A percentile compares a stretch with the other conserved stretches of the same genome.
Evolutionary conservation across 805 yeast species (phyloP).

Genomic region (Starmerella apicola): DNA sequence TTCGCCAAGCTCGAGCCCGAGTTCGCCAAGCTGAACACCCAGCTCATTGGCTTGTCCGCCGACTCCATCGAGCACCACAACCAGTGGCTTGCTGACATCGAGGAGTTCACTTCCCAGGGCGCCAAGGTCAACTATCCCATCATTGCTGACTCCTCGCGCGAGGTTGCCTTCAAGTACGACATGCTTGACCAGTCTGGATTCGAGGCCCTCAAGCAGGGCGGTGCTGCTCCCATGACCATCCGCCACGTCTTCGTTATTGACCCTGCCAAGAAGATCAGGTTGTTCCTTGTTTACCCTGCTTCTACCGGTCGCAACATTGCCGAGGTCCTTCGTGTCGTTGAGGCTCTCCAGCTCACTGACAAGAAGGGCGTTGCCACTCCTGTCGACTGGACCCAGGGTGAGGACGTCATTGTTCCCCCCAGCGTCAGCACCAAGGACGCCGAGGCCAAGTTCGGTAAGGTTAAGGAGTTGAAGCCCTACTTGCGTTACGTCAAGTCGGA

Average conservation of each 20-base stretch:
- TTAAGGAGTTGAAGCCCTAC: constrained; percentile 81
- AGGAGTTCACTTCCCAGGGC: constrained; percentile 60
- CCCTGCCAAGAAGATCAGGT: constrained; percentile 78
- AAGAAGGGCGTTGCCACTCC: constrained; percentile 78
- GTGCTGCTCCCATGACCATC: constrained; percentile 48
- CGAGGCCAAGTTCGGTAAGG: constrained; percentile 70
- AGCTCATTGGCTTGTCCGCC: constrained; percentile 82
- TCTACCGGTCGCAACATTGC: constrained; percentile 89
- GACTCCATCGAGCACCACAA: constrained; percentile 69
- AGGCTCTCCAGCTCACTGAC: constrained; percentile 69
- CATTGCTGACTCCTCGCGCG: constrained; percentile 75
- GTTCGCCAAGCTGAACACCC: constrained; percentile 71
- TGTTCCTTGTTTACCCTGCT: constrained; percentile 81
- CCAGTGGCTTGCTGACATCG: constrained; percentile 83
- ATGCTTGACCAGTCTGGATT: constrained; percentile 82
- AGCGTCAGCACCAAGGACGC: constrained; percentile 68
- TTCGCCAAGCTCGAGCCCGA: constrained; percentile 87
- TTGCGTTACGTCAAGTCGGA: constrained; percentile 47
- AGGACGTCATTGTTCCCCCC: constrained; percentile 89
- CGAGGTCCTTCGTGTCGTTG: constrained; percentile 83
- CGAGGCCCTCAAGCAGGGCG: constrained; percentile 60
- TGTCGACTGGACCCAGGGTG: constrained; percentile 79
- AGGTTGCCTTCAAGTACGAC: constrained; percentile 72
- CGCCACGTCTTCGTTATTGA: constrained; percentile 88
- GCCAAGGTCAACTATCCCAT: constrained; percentile 75